These are phyloP conservation scores for Tricladium varicosporioides DNA, from an alignment of 2,329 filamentous ascomycete genomes.

Conservation along the genomic window DNA sequence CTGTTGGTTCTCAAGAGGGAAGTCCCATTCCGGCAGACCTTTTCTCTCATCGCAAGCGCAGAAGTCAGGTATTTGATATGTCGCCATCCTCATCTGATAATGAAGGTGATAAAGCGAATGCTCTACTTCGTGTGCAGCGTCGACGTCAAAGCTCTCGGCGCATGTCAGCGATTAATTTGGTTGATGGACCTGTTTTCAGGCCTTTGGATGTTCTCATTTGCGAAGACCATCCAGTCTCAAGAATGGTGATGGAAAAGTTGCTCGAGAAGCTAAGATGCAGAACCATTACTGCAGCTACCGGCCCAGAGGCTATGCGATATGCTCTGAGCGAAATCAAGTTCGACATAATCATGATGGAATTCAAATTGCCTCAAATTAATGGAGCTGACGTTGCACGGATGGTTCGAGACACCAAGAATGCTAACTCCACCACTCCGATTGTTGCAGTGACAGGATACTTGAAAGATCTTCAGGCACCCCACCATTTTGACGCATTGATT, in stretches of 20 bases:
- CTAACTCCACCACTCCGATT: slow-evolving; percentile 91
- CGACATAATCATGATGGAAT: slow-evolving; percentile 98
- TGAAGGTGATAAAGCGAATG: slow-evolving; percentile 89
- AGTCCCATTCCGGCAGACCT: slow-evolving; percentile 68
- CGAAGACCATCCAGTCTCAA: slow-evolving; percentile 94
- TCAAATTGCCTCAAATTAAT: slow-evolving; percentile 90
- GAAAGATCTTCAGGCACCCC: slow-evolving; percentile 92
- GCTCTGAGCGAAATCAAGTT: slow-evolving; percentile 98
- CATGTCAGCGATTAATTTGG: slow-evolving; percentile 84
- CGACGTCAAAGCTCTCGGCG: slow-evolving; percentile 94
- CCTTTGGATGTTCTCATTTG: slow-evolving; percentile 94
- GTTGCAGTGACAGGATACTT: slow-evolving; percentile 96
- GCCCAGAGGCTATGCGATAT: slow-evolving; percentile 87
- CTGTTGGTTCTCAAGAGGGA: slow-evolving; percentile 90
- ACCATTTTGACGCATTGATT: slow-evolving; percentile 93
- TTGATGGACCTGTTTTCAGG: slow-evolving; percentile 81
- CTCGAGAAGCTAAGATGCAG: slow-evolving; percentile 93
- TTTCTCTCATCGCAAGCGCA: slow-evolving; percentile 78
- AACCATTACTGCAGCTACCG: slow-evolving; percentile 87
- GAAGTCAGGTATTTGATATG: slow-evolving; percentile 93
- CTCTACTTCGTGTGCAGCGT: slow-evolving; percentile 85
- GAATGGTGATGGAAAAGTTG: slow-evolving; percentile 98
- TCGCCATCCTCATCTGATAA: slow-evolving; percentile 98
- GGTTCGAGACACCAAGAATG: slow-evolving; percentile 95
- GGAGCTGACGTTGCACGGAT: slow-evolving; percentile 95